Evolutionary conservation across 2,329 filamentous ascomycete genomes (phyloP), one percentile per base, ranked within the genome.

Genomic region (Pseudophaeomoniella oleicola): DNA sequence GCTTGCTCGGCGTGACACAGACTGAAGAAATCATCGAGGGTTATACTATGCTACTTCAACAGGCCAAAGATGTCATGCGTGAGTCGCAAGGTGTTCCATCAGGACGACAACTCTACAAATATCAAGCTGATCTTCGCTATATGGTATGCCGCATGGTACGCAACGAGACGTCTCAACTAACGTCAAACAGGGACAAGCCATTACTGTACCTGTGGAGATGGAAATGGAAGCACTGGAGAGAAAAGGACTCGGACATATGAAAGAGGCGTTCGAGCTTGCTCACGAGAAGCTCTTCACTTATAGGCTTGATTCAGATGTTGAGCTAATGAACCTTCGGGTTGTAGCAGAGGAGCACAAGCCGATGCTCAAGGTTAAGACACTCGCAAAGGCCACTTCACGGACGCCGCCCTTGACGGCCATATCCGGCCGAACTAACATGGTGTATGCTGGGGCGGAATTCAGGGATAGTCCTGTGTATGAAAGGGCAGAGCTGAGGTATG

Each of bases 71-170:
- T 5, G 62, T 53, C 2, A 59, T 67, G 51, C 50, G 53, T 32
- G 46, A 50, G 3, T 56, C 60, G 3, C 51, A 27, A 27, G 22
- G 22, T 27, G 22, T 27, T 27, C 22, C 22, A 27, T 6, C n/a
- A n/a, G 22, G n/a, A 27, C 22, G 22, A 27, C 22, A 27, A 9
- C 6, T 27, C n/a, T 27, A 27, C 22, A 27, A 27, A 2, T 66
- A 63, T 34, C 57, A 67, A 38, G 51, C 57, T 1, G 65, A 68
- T 39, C 56, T 68, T 37, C 51, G 64, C 4, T 68, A 67, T 43
- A 64, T 27, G 22, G 22, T 27, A 27, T 27, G 6, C 22, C 22
- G n/a, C n/a, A 9, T 6, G 9, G 6, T 9, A 27, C 22, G 6
- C 22, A 9, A 27, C n/a, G 22, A 27, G 9, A 9, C 22, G 6